Conservation (phyloP, 2,329 filamentous ascomycete species). For the Emergomyces orientalis region DNA sequence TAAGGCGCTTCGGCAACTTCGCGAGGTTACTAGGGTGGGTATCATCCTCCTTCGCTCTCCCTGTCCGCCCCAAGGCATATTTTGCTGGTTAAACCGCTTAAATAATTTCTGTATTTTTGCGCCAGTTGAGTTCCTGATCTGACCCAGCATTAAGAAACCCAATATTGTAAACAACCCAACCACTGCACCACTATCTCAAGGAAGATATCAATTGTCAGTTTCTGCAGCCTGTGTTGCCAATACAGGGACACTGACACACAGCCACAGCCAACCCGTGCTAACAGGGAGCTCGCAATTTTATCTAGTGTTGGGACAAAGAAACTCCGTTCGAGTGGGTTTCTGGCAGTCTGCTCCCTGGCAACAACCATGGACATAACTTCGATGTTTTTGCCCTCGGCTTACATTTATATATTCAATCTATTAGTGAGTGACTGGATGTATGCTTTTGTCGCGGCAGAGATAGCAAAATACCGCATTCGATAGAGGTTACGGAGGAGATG, state of each 20-base stretch:
- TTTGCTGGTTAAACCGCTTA: too few species aligned
- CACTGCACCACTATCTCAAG: slow-evolving; percentile 1
- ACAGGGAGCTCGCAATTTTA: not conserved
- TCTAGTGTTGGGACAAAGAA: slow-evolving; percentile 23
- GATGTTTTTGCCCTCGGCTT: slow-evolving; percentile 27
- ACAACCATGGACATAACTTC: slow-evolving; percentile 34
- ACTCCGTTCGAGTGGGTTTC: slow-evolving; percentile 18
- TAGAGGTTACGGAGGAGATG: slow-evolving; percentile 40
- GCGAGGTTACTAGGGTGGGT: too few species aligned
- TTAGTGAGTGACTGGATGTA: slow-evolving; percentile 37
- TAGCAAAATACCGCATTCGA: slow-evolving; percentile 40
- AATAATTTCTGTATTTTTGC: too few species aligned
- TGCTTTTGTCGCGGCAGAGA: slow-evolving; percentile 42
- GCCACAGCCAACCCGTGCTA: slow-evolving; percentile 3
- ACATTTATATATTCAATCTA: slow-evolving; percentile 37
- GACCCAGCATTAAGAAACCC: not conserved
- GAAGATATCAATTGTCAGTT: not conserved
- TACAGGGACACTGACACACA: not conserved
- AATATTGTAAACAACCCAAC: slow-evolving; percentile 5
- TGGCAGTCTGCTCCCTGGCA: slow-evolving; percentile 25
- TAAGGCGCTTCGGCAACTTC: too few species aligned
- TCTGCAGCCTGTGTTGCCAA: slow-evolving; percentile 2
- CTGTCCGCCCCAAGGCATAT: too few species aligned
- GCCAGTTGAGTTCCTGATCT: not conserved
- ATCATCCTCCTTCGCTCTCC: too few species aligned